phyloP scores from a whole-genome alignment of 208 protist genomes.

The Leishmania guyanensis region DNA sequence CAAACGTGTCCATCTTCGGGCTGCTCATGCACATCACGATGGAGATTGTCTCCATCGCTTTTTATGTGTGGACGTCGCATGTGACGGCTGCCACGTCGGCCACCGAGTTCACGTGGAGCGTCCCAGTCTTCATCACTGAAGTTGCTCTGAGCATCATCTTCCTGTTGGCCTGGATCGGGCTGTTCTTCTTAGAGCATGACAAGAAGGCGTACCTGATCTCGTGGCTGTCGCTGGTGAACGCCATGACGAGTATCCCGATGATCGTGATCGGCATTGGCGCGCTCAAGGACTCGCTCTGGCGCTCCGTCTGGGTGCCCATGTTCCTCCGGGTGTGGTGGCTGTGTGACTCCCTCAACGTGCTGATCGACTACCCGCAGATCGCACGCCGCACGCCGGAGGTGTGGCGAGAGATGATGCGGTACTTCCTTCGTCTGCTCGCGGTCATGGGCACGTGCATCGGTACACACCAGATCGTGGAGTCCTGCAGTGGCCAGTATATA shows the following conservation, averaged over 20 bases:
- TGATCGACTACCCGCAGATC: slow-evolving; percentile 76
- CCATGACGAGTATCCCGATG: slow-evolving; percentile 81
- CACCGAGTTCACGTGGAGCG: slow-evolving; percentile 55
- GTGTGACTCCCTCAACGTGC: slow-evolving; percentile 54
- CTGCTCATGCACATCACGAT: slow-evolving; percentile 59
- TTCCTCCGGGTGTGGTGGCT: slow-evolving; percentile 87
- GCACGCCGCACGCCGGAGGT: slow-evolving; percentile 55
- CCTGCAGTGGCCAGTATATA: slow-evolving; percentile 51
- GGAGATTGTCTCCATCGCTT: slow-evolving; percentile 57
- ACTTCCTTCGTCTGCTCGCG: slow-evolving; percentile 62
- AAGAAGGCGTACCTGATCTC: slow-evolving; percentile 68
- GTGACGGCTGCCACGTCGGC: slow-evolving; percentile 29
- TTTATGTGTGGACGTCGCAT: slow-evolving; percentile 79
- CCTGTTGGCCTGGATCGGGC: slow-evolving; percentile 59
- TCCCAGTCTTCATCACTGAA: slow-evolving; percentile 58
- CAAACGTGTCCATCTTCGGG: slow-evolving; percentile 57
- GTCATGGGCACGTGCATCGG: slow-evolving; percentile 75
- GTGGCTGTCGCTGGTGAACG: slow-evolving; percentile 68
- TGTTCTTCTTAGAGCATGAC: slow-evolving; percentile 72
- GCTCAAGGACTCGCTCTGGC: slow-evolving; percentile 46
- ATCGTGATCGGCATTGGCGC: slow-evolving; percentile 68
- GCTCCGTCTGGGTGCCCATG: slow-evolving; percentile 76
- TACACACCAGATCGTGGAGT: slow-evolving; percentile 79
- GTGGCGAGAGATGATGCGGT: slow-evolving; percentile 62
- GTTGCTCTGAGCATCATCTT: slow-evolving; percentile 80